Evolutionary conservation across 352 stramenopile species (phyloP).

Genomic region (Pythium phragmitis): DNA sequence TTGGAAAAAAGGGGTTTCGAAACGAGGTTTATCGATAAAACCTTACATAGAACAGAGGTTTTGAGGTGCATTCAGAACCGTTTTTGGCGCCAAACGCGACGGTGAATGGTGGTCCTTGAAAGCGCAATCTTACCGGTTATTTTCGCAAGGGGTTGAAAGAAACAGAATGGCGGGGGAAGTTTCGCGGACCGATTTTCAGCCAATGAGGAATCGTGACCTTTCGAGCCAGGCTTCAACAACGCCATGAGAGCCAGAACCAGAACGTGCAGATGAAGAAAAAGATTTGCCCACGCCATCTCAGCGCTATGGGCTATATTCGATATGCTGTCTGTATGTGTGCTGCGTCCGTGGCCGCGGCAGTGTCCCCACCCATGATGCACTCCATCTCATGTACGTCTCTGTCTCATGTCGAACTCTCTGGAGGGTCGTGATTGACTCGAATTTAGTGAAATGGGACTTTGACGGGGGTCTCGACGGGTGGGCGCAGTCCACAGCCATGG

Average conservation of each 20-base stretch:
- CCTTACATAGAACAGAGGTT: not conserved
- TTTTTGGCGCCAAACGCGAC: constrained; percentile 27
- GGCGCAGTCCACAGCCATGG: constrained; percentile 55
- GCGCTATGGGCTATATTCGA: not conserved
- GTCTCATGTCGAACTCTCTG: not conserved
- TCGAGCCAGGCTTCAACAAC: constrained; percentile 8
- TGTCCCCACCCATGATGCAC: constrained; percentile 34
- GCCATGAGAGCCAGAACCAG: not conserved
- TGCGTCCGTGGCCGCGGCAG: not conserved
- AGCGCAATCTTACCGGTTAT: constrained; percentile 26
- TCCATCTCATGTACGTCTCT: constrained; percentile 34
- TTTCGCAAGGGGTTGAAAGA: constrained; percentile 13
- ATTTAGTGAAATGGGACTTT: constrained; percentile 60
- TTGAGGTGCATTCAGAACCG: constrained; percentile 10
- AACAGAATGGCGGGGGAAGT: constrained; percentile 8
- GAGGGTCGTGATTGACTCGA: not conserved
- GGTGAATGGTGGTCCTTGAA: constrained; percentile 27
- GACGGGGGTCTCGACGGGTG: constrained; percentile 56
- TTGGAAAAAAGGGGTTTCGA: constrained; percentile 3
- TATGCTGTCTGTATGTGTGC: not conserved
- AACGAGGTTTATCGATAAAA: constrained; percentile 20
- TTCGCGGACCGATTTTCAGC: constrained; percentile 8
- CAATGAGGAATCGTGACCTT: constrained; percentile 17
- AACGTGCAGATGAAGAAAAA: not conserved
- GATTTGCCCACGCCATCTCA: not conserved